Base-by-base conservation (phyloP, 352 stramenopile species). In the Globisporangium mamillatum region DNA sequence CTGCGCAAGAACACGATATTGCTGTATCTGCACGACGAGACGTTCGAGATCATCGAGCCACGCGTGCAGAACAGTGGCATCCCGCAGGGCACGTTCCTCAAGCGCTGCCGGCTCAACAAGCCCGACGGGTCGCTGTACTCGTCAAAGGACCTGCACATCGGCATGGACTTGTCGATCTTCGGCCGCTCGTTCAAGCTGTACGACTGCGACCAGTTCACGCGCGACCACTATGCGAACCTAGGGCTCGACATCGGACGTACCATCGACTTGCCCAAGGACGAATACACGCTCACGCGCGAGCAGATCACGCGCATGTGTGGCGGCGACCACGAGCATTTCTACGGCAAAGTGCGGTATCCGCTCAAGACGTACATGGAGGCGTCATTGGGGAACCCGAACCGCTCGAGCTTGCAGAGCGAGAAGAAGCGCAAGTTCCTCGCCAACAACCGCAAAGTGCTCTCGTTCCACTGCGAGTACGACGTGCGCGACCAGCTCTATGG, bases 361-460 rank as follows among this genome's bases (percentile, higher is more conserved):
- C 78, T 96, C 63, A 93, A 94, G 71, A 89, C 79, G 44, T 93
- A 90, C 78, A 93, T 94, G 84, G 88, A 95, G 68, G 89, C 86
- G 25, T 88, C 80, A 27, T 68, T 93, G 34, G 89, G 86, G 27
- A 95, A 95, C 57, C 74, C 86, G 52, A 84, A 82, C 53, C 81
- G 82, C 0, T 90, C 84, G 38, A 75, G 75, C 22, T 63, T 89
- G 38, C 79, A 93, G 60, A 90, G 77, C 55, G 81, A 87, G 67
- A 91, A 92, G 75, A 92, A 93, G 70, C 86, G 89, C 71, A 89
- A 92, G 68, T 95, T 97, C 67, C 68, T 97, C 27, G 84, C 87
- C 20, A 93, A 94, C 69, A 92, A 92, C 67, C 80, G 92, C 73
- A 94, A 95, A 58, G 83, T 93, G 58, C 63, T 98, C 52, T 84